Base-by-base conservation (phyloP, 2,329 filamentous ascomycete species). In the Pseudovirgaria hyperparasitica region DNA sequence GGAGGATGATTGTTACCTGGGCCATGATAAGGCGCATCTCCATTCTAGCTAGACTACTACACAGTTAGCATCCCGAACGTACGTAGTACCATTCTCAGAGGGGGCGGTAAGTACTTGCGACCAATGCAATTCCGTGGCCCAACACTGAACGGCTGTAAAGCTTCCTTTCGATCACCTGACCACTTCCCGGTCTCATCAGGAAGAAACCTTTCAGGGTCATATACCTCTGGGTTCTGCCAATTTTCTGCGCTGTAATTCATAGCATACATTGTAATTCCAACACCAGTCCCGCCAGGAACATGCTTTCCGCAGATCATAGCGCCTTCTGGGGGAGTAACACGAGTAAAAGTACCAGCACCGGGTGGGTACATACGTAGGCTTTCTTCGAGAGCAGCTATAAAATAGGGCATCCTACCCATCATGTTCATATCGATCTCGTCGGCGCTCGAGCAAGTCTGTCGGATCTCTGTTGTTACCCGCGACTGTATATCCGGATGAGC, bases 311-410 rank as follows among this genome's bases (percentile, higher is more conserved):
- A 45, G 5, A 63, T 41, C 0, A 46, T 36, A 9, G 48, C 46
- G 3, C 58, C 59, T 2, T 44, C 46, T 4, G 39, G 26, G 2
- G 52, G 55, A 3, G 51, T 49, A 5, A 43, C 16, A 5, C 54
- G 40, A 1, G 56, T 51, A 7, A 54, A 26, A 7, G 43, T 42
- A 11, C 40, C 36, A 2, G 54, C 42, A 2, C 55, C 50, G 1
- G 58, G 57, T 2, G 59, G 60, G 23, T 58, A 62, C 5, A 60
- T 25, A 9, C 59, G 49, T 10, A 20, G 9, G 11, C 19, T n/a
- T n/a, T 20, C 19, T n/a, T 9, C 9, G 11, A 20, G 19, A 20
- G 9, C 9, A n/a, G 19, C 19, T 9, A 20, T 20, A n/a, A 20
- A n/a, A 20, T 20, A 20, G 19, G 19, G 11, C 19, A 20, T n/a